Percentiles rank a stretch among this genome's conserved stretches.
Conservation (phyloP, 306 rosid genomes). For the Prunus mongolica region DNA sequence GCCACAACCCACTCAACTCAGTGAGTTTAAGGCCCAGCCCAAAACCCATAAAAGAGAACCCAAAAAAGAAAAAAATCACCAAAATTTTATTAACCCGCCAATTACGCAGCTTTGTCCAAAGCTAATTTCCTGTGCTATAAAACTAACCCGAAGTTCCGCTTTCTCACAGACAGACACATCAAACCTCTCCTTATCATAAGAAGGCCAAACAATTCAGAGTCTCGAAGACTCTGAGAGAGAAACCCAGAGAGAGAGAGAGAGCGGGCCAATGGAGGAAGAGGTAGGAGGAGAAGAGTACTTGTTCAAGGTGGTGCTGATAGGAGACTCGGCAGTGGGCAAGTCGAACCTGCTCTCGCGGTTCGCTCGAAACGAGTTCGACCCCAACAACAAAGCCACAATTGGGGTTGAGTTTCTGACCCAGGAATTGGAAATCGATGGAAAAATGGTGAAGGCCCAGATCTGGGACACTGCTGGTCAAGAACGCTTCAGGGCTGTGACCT, state of each 20-base stretch:
- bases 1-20: background rate
- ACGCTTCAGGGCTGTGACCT: constrained; percentile 86
- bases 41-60: background rate
- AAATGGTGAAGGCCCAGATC: constrained; percentile 88
- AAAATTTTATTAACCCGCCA: constrained; percentile 30
- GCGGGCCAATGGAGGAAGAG: constrained; percentile 34
- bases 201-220: background rate
- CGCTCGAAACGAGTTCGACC: constrained; percentile 80
- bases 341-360: constrained; percentile 78
- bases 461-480: constrained; percentile 99
- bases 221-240: background rate
- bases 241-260: background rate
- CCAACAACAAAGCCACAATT: constrained; percentile 75
- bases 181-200: background rate
- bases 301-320: constrained; percentile 82
- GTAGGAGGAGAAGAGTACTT: constrained; percentile 59
- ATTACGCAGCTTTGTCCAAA: constrained; percentile 35
- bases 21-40: background rate
- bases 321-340: constrained; percentile 94
- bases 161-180: background rate
- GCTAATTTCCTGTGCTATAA: constrained; percentile 6
- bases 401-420: constrained; percentile 92
- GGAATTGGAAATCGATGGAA: constrained; percentile 74
- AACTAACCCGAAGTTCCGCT: background rate
- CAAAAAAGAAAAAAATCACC: background rate